Percentiles rank a stretch among this genome's conserved stretches.
phyloP scores from a whole-genome alignment of 306 rosid species.

The Pueraria montana region DNA sequence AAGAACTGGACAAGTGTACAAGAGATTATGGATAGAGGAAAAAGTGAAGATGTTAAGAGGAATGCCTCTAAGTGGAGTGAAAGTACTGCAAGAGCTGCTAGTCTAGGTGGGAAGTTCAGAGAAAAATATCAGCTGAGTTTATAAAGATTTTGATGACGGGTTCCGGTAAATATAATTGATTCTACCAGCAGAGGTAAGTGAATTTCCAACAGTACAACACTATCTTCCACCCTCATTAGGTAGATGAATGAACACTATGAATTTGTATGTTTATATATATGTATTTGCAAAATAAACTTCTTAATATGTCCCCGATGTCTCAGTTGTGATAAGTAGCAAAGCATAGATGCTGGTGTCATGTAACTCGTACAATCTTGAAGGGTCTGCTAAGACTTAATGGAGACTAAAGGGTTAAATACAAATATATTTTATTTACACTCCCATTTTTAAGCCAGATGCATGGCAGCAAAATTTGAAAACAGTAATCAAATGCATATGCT shows the following conservation, averaged over 20 bases:
- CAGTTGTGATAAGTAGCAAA: background rate
- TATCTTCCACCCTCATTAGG: background rate
- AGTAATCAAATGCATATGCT: background rate
- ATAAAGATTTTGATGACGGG: no score
- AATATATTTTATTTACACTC: conserved; percentile 17
- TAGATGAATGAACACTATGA: background rate
- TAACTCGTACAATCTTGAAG: conserved; percentile 25
- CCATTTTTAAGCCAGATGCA: conserved; percentile 1
- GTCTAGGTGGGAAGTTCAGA: no score
- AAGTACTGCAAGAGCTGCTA: no score
- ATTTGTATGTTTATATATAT: background rate
- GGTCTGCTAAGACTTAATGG: background rate
- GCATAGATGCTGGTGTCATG: background rate
- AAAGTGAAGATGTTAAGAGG: no score
- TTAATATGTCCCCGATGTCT: background rate
- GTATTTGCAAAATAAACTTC: background rate
- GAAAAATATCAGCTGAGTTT: no score
- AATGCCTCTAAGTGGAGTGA: no score
- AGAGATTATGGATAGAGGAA: no score
- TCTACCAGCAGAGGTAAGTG: no score
- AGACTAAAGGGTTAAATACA: background rate
- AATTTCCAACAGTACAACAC: background rate
- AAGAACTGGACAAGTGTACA: no score
- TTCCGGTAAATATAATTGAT: no score
- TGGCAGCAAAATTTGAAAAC: conserved; percentile 33